phyloP scores from a whole-genome alignment of 441 rosid species.

The Populus hybrid region DNA sequence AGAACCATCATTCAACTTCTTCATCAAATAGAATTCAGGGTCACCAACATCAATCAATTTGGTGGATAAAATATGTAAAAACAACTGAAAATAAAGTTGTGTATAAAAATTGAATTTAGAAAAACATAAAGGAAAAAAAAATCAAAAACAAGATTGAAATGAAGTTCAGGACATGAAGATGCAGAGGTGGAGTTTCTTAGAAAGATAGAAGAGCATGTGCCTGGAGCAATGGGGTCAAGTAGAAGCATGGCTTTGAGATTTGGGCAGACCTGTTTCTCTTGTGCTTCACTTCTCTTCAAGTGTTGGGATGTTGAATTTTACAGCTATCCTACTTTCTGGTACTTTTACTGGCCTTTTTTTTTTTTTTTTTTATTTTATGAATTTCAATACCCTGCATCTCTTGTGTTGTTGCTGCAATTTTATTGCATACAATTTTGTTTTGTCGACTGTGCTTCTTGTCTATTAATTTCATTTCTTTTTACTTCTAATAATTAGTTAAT shows the following conservation, averaged over 20 bases:
- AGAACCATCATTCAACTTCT: no score
- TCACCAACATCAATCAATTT: no score
- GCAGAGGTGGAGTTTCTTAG: background rate
- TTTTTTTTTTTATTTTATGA: background rate
- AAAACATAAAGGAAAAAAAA: no score
- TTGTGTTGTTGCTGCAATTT: background rate
- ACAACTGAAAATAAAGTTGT: no score
- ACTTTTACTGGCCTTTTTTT: background rate
- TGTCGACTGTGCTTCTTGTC: background rate
- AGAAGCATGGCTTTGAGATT: constrained; percentile 63
- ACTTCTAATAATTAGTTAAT: background rate
- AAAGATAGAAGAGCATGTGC: constrained; percentile 40
- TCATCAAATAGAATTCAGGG: no score
- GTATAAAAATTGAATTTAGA: no score
- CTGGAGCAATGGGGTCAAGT: constrained; percentile 60
- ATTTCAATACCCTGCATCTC: background rate
- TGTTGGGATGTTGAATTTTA: constrained; percentile 57
- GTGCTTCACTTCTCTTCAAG: constrained; percentile 63
- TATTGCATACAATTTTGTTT: background rate
- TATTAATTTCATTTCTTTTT: background rate
- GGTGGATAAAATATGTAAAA: no score
- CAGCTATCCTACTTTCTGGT: constrained; percentile 71
- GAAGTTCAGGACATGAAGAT: constrained; percentile 23
- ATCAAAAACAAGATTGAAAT: background rate
- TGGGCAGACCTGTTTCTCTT: constrained; percentile 54